Evolutionary conservation across 257 asterid genomes (phyloP).

Genomic region (Mentha longifolia): DNA sequence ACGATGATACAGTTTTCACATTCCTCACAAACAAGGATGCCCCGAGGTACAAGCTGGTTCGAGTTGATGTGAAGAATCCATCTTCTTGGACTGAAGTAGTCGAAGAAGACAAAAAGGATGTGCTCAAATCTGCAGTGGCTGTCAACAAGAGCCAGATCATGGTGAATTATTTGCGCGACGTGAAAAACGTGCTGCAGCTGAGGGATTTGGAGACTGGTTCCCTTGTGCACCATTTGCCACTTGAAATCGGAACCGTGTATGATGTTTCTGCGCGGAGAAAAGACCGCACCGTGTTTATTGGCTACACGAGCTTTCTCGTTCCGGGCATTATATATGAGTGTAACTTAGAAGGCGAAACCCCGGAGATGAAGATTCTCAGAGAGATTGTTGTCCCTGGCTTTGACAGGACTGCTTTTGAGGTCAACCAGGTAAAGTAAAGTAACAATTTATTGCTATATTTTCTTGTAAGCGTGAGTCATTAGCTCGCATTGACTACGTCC

Average conservation of each 20-base stretch:
- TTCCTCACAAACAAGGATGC: conserved; percentile 84
- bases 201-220: conserved; percentile 76
- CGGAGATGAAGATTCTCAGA: conserved; percentile 63
- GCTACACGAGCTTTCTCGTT: conserved; percentile 78
- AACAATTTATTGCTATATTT: background rate
- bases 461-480: too few relatives aligned
- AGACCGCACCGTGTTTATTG: conserved; percentile 58
- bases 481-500: too few relatives aligned
- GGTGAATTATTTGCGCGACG: conserved; percentile 73
- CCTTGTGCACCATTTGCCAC: conserved; percentile 61
- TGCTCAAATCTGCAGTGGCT: conserved; percentile 74
- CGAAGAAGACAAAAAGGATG: conserved; percentile 71
- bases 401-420: conserved; percentile 64
- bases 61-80: conserved; percentile 64
- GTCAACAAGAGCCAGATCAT: conserved; percentile 64
- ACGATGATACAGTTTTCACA: conserved; percentile 77
- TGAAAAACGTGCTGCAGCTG: conserved; percentile 80
- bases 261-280: conserved; percentile 69
- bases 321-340: conserved; percentile 79
- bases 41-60: conserved; percentile 84
- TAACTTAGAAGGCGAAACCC: conserved; percentile 49
- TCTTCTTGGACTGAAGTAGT: conserved; percentile 76
- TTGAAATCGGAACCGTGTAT: conserved; percentile 81
- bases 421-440: conserved; percentile 63
- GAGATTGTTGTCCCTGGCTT: conserved; percentile 82